phyloP scores from a whole-genome alignment of 768 basidiomycete genomes.

The Jaapia argillacea region DNA sequence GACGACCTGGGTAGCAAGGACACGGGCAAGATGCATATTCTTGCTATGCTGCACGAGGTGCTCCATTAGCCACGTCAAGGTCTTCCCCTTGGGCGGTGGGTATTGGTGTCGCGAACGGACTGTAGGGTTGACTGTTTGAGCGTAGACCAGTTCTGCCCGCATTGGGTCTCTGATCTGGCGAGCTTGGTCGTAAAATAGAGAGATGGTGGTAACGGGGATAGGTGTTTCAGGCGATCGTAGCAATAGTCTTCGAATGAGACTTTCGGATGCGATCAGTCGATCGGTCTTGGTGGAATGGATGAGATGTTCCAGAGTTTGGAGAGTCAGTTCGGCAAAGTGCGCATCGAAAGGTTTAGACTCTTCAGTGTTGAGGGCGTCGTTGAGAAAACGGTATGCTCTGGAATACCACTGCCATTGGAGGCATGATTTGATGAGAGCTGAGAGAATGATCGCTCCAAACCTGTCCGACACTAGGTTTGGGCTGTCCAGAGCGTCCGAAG shows the following conservation, averaged over 20 bases:
- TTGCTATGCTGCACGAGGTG: conserved; percentile 27
- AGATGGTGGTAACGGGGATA: conserved; percentile 16
- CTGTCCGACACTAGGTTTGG: conserved; percentile 27
- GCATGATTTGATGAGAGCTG: conserved; percentile 40
- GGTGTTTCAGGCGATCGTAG: background rate
- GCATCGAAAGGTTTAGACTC: too few species aligned
- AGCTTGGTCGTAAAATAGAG: conserved; percentile 34
- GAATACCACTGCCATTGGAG: conserved; percentile 44
- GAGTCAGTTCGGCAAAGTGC: conserved; percentile 26
- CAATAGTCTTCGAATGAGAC: background rate
- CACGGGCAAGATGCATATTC: conserved; percentile 35
- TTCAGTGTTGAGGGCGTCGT: conserved; percentile 11
- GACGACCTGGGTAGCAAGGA: conserved; percentile 39
- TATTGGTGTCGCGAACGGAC: conserved; percentile 27
- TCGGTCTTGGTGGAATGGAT: conserved; percentile 13
- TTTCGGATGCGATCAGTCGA: background rate
- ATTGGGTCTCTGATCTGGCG: conserved; percentile 8
- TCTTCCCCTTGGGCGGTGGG: conserved; percentile 36
- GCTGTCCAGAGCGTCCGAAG: conserved; percentile 33
- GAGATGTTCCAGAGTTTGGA: conserved; percentile 32
- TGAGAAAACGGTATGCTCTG: conserved; percentile 31
- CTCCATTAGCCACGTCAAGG: conserved; percentile 44
- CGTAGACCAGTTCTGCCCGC: conserved; percentile 34
- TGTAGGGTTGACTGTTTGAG: conserved; percentile 26
- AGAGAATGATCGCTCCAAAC: conserved; percentile 36